Evolutionary conservation across 331 rosid genomes (phyloP), one percentile per base, ranked within the genome.

Genomic region (Acacia concinna): DNA sequence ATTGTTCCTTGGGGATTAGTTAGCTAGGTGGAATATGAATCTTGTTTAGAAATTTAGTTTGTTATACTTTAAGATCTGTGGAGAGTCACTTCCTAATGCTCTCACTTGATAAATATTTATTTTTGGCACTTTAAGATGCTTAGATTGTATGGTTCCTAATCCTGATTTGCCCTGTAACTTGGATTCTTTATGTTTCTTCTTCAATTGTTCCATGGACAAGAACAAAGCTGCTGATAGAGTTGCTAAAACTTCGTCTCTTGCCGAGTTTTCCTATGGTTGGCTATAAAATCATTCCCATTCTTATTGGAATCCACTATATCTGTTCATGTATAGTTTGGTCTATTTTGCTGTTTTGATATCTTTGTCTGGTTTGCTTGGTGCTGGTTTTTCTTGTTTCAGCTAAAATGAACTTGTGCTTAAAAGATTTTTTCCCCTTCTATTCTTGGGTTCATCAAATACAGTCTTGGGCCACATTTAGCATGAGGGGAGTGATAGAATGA

Each of bases 11-110:
- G 31, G 60, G 54, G 57, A 67, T 68, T 71, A 37, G 54, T 27
- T 40, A 64, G 64, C 73, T 60, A 20, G 68, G 65, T 75, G 68
- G 51, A 65, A 75, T 23, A n/a, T 56, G 80, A 31, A 46, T 11
- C 23, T 74, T 31, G 68, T 8, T 43, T 70, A 25, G 34, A 59
- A 57, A 73, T 76, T 73, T 71, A 41, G 23, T 43, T 72, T 65
- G 32, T 70, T 40, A 8, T 64, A 62, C 59, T 60, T 38, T 12
- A 8, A 68, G 51, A n/a, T 69, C 56, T 72, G 43, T 28, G 71
- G 73, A 73, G 44, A 68, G 28, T 31, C 71, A 77, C 57, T 74
- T 73, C 49, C 25, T 34, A 41, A 79, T 62, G 32, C 71, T 57
- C 44, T 52, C 40, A 8, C 56, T 68, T 14, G 31, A 25, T 37